Base-by-base conservation (phyloP, 2,329 filamentous ascomycete genomes). In the Colletotrichum tofieldiae region DNA sequence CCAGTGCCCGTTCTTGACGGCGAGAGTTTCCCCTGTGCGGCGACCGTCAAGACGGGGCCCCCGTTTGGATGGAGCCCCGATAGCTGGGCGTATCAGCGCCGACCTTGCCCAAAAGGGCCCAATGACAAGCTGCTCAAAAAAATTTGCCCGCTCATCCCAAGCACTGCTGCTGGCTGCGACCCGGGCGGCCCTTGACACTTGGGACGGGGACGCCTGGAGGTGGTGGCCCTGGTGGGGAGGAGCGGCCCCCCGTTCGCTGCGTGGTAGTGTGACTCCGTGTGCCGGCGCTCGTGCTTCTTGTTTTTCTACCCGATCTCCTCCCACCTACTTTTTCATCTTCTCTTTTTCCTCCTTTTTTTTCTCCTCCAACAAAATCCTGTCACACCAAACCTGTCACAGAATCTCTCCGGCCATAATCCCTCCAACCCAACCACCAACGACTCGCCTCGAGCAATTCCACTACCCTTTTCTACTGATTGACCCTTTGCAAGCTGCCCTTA, bases 401-500 rank as follows among this genome's bases (percentile, higher is more conserved):
- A 55, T 63, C 47, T 47, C 65, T 68, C 59, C 65, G 65, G 65
- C 65, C 69, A 64, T 69, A 23, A 64, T 55, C 54, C 70, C 52
- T 64, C 52, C 62, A 67, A 63, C 56, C 14, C 23, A 43, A 43
- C 16, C 5, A 23, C 59, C 52, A 54, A 67, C 71, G 59, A 65
- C 74, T 75, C 68, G 72, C 72, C 37, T 62, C 59, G 58, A 72
- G 70, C 51, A 65, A 52, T 56, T 62, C 55, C 73, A 69, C 65
- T 60, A 69, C 72, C 74, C 73, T 77, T 70, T 74, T 68, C 73
- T 74, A 74, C 74, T 75, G 75, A 71, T 77, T 78, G 77, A 81
- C 75, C 78, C 77, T 76, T 71, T 79, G 78, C 75, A 78, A 84
- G 84, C 88, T 87, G 92, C 91, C 88, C 92, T 92, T 93, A 95